Conservation (phyloP, 2,329 filamentous ascomycete species). For the Pestalotiopsis sp. region DNA sequence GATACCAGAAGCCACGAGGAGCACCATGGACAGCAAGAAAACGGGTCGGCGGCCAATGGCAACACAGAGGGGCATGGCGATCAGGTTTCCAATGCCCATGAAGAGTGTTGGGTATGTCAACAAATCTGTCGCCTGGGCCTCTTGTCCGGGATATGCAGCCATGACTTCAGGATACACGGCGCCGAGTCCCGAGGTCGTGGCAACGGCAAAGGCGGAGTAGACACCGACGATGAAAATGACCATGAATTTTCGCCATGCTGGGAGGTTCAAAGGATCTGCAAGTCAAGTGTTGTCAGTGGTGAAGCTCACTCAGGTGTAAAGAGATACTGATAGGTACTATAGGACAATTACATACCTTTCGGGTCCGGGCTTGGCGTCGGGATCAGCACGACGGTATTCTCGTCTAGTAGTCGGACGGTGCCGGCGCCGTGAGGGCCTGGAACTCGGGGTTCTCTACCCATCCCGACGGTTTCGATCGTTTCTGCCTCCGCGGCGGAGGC, state of each 20-base stretch:
- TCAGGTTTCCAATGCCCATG: conserved; percentile 29
- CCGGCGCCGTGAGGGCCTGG: conserved; percentile 1
- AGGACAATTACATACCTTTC: conserved; percentile 16
- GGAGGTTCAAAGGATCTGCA: conserved; percentile 29
- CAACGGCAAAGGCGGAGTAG: conserved; percentile 22
- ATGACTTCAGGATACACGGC: conserved; percentile 16
- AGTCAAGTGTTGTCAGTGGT: background rate
- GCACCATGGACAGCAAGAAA: conserved; percentile 28
- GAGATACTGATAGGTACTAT: background rate
- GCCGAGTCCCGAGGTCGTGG: conserved; percentile 16
- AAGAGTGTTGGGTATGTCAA: conserved; percentile 34
- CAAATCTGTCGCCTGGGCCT: conserved; percentile 21
- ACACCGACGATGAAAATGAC: conserved; percentile 23
- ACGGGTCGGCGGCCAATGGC: conserved; percentile 34
- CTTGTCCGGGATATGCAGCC: conserved; percentile 19
- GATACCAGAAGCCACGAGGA: conserved; percentile 29
- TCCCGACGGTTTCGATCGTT: background rate
- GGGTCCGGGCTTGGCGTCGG: conserved; percentile 25
- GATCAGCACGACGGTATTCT: conserved; percentile 21
- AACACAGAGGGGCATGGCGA: conserved; percentile 37
- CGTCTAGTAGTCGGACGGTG: conserved; percentile 13
- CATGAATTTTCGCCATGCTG: conserved; percentile 26
- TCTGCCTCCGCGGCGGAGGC: background rate
- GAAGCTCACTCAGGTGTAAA: background rate
- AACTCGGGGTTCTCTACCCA: background rate